A percentile compares a stretch with the other conserved stretches of the same genome.
These are phyloP conservation scores for Paraphoma sp. DNA, from an alignment of 2,329 filamentous ascomycete species.

Conservation along the genomic window DNA sequence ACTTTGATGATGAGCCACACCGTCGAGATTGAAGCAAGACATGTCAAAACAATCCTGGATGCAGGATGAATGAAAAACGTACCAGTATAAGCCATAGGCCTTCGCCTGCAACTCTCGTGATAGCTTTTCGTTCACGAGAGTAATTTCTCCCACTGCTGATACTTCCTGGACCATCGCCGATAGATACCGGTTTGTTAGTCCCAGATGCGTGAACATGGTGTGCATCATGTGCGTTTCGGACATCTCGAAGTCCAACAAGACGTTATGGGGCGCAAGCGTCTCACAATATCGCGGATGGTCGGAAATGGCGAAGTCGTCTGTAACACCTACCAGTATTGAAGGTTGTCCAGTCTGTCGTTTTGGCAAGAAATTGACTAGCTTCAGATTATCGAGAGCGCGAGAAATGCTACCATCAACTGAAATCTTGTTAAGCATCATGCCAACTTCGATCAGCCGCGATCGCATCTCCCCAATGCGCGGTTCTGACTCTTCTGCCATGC, in stretches of 20 bases:
- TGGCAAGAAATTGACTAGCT: constrained; percentile 20
- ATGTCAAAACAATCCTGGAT: no score
- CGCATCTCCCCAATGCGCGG: constrained; percentile 15
- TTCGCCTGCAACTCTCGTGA: constrained; percentile 11
- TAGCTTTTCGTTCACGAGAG: constrained; percentile 5
- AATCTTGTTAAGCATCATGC: constrained; percentile 15
- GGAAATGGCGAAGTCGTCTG: constrained; percentile 21
- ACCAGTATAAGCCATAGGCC: constrained; percentile 31
- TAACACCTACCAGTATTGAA: constrained; percentile 7
- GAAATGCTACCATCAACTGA: constrained; percentile 4
- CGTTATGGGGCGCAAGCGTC: constrained; percentile 6
- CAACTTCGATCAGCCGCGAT: constrained; percentile 15
- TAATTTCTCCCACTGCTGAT: constrained; percentile 11
- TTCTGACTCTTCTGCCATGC: constrained; percentile 7
- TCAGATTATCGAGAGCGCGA: constrained; percentile 12
- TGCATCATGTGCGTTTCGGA: constrained; percentile 22
- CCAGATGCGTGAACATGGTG: constrained; percentile 15
- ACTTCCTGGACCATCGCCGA: constrained; percentile 18
- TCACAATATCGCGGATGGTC: constrained; percentile 21
- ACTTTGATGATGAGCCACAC: no score
- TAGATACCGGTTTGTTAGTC: constrained; percentile 18
- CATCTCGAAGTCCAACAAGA: constrained; percentile 22
- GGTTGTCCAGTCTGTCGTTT: constrained; percentile 1
- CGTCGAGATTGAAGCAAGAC: no score
- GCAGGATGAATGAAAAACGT: constrained; percentile 6